A percentile compares a stretch with the other conserved stretches of the same genome.
These are phyloP conservation scores for Amborella trichopoda DNA, from an alignment of 164 flowering plant genomes.

Conservation along the genomic window DNA sequence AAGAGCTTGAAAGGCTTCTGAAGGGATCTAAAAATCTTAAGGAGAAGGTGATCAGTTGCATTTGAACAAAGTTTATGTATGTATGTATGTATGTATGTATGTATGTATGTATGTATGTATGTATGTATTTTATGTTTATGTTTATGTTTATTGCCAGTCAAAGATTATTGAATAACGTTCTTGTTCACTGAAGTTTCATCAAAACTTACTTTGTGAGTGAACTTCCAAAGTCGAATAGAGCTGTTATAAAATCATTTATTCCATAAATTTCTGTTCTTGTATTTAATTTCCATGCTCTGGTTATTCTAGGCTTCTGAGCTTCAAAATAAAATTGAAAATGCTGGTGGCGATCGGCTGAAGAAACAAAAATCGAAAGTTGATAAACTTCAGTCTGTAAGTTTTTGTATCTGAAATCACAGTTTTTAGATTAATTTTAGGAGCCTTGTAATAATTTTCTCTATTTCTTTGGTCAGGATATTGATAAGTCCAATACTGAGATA, in stretches of 20 bases:
- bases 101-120: too few relatives aligned
- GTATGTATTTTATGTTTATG: too few relatives aligned
- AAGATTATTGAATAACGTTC: too few relatives aligned
- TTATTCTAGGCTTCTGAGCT: slow-evolving; percentile 58
- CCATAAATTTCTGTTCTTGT: background rate
- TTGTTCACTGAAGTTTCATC: too few relatives aligned
- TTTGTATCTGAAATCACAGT: background rate
- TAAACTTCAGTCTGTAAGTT: slow-evolving; percentile 84
- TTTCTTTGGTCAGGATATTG: slow-evolving; percentile 58
- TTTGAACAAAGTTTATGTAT: too few relatives aligned
- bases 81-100: too few relatives aligned
- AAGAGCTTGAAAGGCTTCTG: slow-evolving; percentile 49
- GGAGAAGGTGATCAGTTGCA: slow-evolving; percentile 78
- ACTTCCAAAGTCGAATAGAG: too few relatives aligned
- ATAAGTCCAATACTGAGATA: slow-evolving; percentile 62
- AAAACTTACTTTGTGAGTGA: too few relatives aligned
- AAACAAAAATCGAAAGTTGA: slow-evolving; percentile 58
- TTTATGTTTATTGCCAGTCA: too few relatives aligned
- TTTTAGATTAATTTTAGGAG: background rate
- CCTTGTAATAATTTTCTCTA: background rate
- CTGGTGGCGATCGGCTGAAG: slow-evolving; percentile 84
- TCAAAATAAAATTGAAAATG: slow-evolving; percentile 83
- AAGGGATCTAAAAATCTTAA: slow-evolving; percentile 65
- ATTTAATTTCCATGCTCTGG: background rate
- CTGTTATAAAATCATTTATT: too few relatives aligned